Evolutionary conservation across 257 asterid species (phyloP).

Genomic region (Perilla frutescens): DNA sequence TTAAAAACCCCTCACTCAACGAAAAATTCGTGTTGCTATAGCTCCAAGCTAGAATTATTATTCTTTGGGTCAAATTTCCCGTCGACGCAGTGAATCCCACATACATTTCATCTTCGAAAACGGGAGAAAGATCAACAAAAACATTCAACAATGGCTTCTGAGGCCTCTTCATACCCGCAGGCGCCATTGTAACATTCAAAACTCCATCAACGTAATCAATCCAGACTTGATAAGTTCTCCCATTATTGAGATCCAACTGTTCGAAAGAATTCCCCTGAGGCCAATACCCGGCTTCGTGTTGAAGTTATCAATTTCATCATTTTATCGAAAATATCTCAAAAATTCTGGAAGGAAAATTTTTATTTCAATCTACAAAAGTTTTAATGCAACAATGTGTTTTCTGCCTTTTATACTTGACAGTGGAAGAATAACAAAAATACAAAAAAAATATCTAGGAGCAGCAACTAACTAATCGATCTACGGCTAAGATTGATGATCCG

Average conservation of each 20-base stretch:
- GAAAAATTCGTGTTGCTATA: conserved; percentile 63
- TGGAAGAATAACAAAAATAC: too few relatives aligned
- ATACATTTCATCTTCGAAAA: conserved; percentile 70
- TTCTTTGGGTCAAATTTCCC: conserved; percentile 61
- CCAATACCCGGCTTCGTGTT: conserved; percentile 72
- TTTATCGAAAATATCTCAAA: too few relatives aligned
- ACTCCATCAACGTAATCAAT: conserved; percentile 56
- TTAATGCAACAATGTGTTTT: too few relatives aligned
- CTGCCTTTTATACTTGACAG: too few relatives aligned
- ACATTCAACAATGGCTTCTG: conserved; percentile 53
- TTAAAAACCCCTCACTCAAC: conserved; percentile 49
- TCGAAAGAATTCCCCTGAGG: conserved; percentile 45
- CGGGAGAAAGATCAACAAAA: conserved; percentile 50
- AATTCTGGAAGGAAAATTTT: too few relatives aligned
- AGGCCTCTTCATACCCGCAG: conserved; percentile 63
- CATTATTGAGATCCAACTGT: conserved; percentile 53
- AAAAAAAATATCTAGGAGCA: too few relatives aligned
- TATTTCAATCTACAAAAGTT: too few relatives aligned
- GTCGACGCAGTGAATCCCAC: conserved; percentile 78
- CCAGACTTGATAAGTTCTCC: conserved; percentile 79
- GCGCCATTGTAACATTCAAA: conserved; percentile 70
- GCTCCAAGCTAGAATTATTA: conserved; percentile 73
- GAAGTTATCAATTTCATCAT: too few relatives aligned
- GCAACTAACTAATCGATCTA: too few relatives aligned
- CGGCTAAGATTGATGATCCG: too few relatives aligned